These are phyloP conservation scores for Thalassiosira hispida DNA, from an alignment of 352 stramenopile species.

Conservation along the genomic window DNA sequence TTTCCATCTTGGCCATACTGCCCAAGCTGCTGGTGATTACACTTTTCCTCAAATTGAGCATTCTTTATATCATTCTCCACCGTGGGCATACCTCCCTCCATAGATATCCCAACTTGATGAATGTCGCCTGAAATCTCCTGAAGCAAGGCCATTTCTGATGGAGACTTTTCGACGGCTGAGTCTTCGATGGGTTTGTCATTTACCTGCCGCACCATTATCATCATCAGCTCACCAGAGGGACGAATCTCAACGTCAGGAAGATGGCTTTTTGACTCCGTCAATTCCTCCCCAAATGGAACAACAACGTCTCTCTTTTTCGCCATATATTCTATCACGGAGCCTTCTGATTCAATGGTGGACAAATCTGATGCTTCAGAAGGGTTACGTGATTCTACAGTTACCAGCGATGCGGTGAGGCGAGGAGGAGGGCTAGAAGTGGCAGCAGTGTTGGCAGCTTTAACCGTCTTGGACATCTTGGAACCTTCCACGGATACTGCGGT, in stretches of 20 bases:
- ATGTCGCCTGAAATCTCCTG: background rate
- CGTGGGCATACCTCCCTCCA: background rate
- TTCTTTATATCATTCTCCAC: too few relatives aligned
- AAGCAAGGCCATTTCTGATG: background rate
- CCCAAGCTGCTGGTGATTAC: too few relatives aligned
- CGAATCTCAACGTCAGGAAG: too few relatives aligned
- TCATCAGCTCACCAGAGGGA: too few relatives aligned
- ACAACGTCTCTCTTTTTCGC: background rate
- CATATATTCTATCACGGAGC: background rate
- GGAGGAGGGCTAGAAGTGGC: too few relatives aligned
- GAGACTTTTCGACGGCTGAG: background rate
- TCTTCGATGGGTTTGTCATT: background rate
- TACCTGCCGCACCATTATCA: too few relatives aligned
- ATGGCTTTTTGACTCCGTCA: too few relatives aligned
- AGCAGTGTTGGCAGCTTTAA: background rate
- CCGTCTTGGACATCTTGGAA: background rate
- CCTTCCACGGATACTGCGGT: conserved; percentile 5
- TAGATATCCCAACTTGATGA: background rate
- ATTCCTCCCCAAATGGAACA: background rate
- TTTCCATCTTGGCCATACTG: too few relatives aligned
- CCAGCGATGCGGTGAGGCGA: background rate
- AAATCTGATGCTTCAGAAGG: background rate
- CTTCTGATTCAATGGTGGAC: background rate
- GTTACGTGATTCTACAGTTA: background rate
- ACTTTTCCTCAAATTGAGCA: too few relatives aligned